A percentile compares a stretch with the other conserved stretches of the same genome.
Conservation (phyloP, 2,329 filamentous ascomycete species). For the Colletotrichum magnum region DNA sequence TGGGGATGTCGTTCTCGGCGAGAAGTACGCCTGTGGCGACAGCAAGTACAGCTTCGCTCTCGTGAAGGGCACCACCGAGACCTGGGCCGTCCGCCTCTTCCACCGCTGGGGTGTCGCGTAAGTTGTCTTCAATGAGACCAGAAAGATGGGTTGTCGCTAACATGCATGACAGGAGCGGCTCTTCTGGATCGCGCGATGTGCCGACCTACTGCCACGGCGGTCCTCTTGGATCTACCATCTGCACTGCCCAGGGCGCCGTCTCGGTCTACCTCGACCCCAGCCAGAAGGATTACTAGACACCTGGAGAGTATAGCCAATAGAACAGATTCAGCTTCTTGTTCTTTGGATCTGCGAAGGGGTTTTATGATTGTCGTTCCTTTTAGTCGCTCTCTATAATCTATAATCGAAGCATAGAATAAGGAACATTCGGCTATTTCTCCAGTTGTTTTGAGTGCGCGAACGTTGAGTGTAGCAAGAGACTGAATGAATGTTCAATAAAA, state of each 20-base stretch:
- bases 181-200: slow-evolving; percentile 14
- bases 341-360: no score
- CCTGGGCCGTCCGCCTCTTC: slow-evolving; percentile 8
- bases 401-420: no score
- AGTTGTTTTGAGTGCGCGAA: no score
- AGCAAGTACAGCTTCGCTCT: slow-evolving; percentile 31
- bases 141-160: not conserved
- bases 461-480: no score
- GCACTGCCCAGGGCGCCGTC: slow-evolving; percentile 3
- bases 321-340: no score
- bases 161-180: slow-evolving; percentile 1
- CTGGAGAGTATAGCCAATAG: not conserved
- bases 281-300: not conserved
- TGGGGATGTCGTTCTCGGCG: slow-evolving; percentile 3
- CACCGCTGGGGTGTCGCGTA: slow-evolving; percentile 17
- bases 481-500: no score
- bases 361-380: no score
- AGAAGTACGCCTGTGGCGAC: slow-evolving; percentile 22
- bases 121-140: not conserved
- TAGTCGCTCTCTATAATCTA: no score
- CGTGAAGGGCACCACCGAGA: slow-evolving; percentile 7
- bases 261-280: slow-evolving; percentile 6
- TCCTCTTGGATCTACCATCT: slow-evolving; percentile 4
- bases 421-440: no score
- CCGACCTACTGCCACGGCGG: slow-evolving; percentile 15